Evolutionary conservation across 2,329 filamentous ascomycete genomes (phyloP).

Genomic region (Pestalotiopsis sp.): DNA sequence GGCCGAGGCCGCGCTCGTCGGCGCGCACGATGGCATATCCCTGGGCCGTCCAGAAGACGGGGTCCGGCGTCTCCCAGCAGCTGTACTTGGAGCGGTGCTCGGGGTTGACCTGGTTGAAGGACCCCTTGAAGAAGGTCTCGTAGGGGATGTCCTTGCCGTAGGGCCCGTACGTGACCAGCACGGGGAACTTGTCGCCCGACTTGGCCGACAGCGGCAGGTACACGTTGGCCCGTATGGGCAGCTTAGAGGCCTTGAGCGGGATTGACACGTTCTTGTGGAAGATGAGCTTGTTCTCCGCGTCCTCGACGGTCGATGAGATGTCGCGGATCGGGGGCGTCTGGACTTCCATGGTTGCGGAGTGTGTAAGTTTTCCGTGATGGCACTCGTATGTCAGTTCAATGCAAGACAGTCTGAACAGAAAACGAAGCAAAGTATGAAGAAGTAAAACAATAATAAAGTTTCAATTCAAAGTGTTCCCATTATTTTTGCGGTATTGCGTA

Average conservation of each 20-base stretch:
- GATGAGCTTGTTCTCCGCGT: conserved; percentile 29
- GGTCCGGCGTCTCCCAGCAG: conserved; percentile 62
- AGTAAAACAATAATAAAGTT: neutral
- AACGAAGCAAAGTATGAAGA: neutral
- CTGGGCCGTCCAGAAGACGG: conserved; percentile 55
- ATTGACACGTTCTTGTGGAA: conserved; percentile 38
- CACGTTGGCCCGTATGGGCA: conserved; percentile 40
- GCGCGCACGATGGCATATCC: conserved; percentile 59
- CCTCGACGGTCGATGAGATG: conserved; percentile 19
- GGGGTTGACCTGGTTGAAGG: conserved; percentile 53
- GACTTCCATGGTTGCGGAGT: conserved; percentile 17
- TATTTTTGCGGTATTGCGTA: conserved; percentile 1
- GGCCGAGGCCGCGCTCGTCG: conserved; percentile 51
- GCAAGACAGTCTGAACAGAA: neutral
- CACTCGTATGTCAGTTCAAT: neutral
- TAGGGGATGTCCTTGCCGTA: conserved; percentile 76
- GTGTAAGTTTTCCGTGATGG: neutral
- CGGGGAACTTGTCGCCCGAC: conserved; percentile 48
- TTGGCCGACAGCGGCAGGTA: conserved; percentile 35
- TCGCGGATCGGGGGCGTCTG: conserved; percentile 23
- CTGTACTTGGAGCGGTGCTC: conserved; percentile 56
- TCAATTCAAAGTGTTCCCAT: neutral
- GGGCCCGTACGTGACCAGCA: conserved; percentile 71
- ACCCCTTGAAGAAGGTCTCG: conserved; percentile 41
- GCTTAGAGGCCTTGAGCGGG: conserved; percentile 29